Evolutionary conservation across 2,329 filamentous ascomycete species (phyloP).

Genomic region (Capronia americana): DNA sequence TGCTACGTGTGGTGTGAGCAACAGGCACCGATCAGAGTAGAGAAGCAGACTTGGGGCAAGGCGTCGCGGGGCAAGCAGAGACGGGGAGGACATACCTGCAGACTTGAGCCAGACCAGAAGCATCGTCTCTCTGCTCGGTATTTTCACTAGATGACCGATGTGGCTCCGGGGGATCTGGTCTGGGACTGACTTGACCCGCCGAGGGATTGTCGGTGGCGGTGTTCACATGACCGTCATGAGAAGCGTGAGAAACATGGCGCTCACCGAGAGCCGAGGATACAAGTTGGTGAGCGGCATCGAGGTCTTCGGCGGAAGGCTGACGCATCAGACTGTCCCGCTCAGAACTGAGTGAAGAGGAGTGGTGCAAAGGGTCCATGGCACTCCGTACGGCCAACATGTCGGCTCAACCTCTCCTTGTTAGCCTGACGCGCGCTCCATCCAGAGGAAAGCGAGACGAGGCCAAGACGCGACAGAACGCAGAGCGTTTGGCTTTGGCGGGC

Average conservation of each 20-base stretch:
- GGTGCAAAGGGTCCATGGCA: constrained; percentile 39
- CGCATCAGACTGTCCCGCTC: constrained; percentile 43
- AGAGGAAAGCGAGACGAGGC: neutral
- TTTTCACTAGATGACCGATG: constrained; percentile 16
- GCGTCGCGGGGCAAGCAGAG: neutral
- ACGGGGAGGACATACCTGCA: constrained; percentile 41
- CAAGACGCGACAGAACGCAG: neutral
- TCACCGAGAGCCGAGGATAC: constrained; percentile 55
- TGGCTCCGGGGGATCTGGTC: constrained; percentile 17
- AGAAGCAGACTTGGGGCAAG: constrained; percentile 45
- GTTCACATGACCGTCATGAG: constrained; percentile 25
- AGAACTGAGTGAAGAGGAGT: constrained; percentile 30
- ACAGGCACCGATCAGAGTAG: neutral
- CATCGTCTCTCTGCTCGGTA: constrained; percentile 31
- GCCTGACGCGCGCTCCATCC: constrained; percentile 23
- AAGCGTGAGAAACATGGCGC: constrained; percentile 38
- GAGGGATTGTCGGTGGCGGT: constrained; percentile 24
- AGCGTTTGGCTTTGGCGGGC: neutral
- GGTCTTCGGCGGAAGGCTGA: constrained; percentile 55
- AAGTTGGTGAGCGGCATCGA: constrained; percentile 56
- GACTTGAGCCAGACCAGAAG: constrained; percentile 36
- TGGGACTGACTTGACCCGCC: constrained; percentile 20
- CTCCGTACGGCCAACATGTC: constrained; percentile 40
- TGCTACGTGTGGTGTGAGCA: constrained; percentile 62
- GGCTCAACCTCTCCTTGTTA: constrained; percentile 24